These are phyloP conservation scores for Saprolegnia parasitica DNA, from an alignment of 352 stramenopile genomes.

Conservation along the genomic window DNA sequence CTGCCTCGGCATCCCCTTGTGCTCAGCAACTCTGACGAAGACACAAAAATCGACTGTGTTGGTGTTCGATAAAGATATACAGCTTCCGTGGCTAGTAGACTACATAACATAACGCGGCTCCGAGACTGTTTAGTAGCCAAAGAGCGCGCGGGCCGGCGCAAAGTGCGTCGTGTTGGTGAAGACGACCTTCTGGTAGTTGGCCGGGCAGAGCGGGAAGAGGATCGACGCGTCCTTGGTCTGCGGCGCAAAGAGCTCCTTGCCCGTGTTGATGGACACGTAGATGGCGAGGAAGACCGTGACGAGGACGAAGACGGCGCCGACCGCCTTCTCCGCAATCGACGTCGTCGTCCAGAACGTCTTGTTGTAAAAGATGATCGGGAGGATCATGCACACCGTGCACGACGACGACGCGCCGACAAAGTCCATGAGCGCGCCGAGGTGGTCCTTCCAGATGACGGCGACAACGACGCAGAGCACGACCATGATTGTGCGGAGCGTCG, in stretches of 20 bases:
- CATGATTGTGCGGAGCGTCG: constrained; percentile 36
- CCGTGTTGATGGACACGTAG: not conserved
- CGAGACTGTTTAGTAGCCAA: not conserved
- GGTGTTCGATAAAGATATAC: too few species aligned
- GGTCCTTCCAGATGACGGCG: constrained; percentile 49
- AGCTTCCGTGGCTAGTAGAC: not conserved
- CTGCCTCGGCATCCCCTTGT: too few species aligned
- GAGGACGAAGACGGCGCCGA: not conserved
- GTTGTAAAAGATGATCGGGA: constrained; percentile 69
- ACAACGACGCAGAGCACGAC: constrained; percentile 36
- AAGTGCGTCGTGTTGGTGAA: constrained; percentile 1
- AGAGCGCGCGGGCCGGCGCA: not conserved
- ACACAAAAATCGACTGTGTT: too few species aligned
- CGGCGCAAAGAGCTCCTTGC: not conserved
- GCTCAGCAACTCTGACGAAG: too few species aligned
- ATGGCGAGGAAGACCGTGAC: constrained; percentile 41
- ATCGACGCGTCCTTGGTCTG: not conserved
- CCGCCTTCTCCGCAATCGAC: not conserved
- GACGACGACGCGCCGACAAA: constrained; percentile 56
- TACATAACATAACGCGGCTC: not conserved
- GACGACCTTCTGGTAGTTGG: not conserved
- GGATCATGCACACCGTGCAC: constrained; percentile 63
- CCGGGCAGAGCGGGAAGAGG: not conserved
- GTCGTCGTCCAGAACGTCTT: constrained; percentile 34
- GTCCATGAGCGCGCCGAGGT: constrained; percentile 55